Evolutionary conservation across 371 early-diverging fungal genomes (phyloP).

Genomic region (Mucor piriformis): DNA sequence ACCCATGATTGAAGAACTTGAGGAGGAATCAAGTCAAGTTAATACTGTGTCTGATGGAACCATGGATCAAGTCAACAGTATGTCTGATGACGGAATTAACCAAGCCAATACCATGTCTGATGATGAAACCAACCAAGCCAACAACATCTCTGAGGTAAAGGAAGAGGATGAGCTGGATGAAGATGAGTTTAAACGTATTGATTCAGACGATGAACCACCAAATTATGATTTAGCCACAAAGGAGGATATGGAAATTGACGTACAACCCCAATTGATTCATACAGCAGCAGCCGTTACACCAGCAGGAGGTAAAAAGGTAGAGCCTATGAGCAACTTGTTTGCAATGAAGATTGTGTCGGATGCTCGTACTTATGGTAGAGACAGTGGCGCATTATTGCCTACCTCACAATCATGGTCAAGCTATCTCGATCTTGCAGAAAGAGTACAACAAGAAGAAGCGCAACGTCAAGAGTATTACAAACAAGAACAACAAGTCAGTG

Average conservation of each 20-base stretch:
- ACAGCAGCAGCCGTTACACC: slow-evolving; percentile 52
- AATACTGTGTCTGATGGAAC: slow-evolving; percentile 10
- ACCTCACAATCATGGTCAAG: slow-evolving; percentile 4
- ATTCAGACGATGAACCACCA: background rate
- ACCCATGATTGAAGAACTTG: slow-evolving; percentile 4
- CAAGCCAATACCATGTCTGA: background rate
- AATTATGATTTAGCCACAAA: background rate
- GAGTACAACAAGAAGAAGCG: slow-evolving; percentile 19
- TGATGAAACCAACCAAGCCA: background rate
- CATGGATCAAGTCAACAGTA: background rate
- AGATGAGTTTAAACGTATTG: background rate
- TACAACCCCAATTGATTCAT: slow-evolving; percentile 30
- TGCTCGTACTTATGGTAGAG: slow-evolving; percentile 8
- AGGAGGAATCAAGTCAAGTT: too few species aligned
- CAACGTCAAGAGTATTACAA: slow-evolving; percentile 21
- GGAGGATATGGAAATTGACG: slow-evolving; percentile 19
- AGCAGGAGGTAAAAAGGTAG: slow-evolving; percentile 40
- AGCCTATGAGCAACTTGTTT: slow-evolving; percentile 46
- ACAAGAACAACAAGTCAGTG: slow-evolving; percentile 7
- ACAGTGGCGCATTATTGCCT: slow-evolving; percentile 20
- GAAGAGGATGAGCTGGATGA: background rate
- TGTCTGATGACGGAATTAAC: background rate
- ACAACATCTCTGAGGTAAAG: background rate
- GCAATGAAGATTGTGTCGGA: slow-evolving; percentile 43
- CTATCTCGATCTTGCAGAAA: slow-evolving; percentile 20